Evolutionary conservation across 2,329 filamentous ascomycete species (phyloP).

Genomic region (Tolypocladium sp.): DNA sequence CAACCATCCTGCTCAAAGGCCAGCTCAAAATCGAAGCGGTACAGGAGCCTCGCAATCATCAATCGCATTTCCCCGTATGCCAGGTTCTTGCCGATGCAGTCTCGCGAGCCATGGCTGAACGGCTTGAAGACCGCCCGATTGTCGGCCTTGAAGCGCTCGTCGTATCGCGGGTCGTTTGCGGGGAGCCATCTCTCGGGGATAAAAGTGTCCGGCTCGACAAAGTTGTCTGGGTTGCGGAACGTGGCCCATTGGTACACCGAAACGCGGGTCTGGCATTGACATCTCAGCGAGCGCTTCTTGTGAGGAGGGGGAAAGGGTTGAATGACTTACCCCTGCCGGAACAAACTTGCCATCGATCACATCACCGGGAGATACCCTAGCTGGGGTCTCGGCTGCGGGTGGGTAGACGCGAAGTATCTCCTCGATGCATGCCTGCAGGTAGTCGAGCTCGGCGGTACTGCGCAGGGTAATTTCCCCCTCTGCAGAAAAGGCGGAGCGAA

Average conservation of each 20-base stretch:
- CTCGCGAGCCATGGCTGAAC: conserved; percentile 27
- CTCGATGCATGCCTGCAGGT: conserved; percentile 30
- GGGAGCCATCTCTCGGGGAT: conserved; percentile 36
- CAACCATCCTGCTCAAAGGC: background rate
- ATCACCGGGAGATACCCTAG: conserved; percentile 18
- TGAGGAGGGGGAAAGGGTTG: background rate
- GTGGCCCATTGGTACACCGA: conserved; percentile 33
- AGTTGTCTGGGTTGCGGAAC: conserved; percentile 33
- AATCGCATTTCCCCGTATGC: conserved; percentile 40
- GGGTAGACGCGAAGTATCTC: conserved; percentile 34
- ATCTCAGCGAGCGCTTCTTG: background rate
- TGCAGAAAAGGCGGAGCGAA: conserved; percentile 19
- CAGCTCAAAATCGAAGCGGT: conserved; percentile 31
- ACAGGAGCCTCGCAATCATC: conserved; percentile 33
- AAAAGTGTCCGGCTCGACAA: conserved; percentile 33
- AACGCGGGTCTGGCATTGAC: conserved; percentile 25
- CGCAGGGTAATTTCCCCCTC: conserved; percentile 27
- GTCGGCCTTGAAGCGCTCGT: conserved; percentile 29
- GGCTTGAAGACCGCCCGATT: conserved; percentile 24
- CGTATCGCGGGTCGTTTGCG: conserved; percentile 16
- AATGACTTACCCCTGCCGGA: conserved; percentile 21
- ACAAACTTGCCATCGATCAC: conserved; percentile 22
- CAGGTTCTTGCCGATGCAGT: conserved; percentile 30
- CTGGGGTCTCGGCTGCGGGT: conserved; percentile 17
- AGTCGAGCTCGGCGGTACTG: conserved; percentile 17